Percentiles rank a stretch among this genome's conserved stretches.
Evolutionary conservation across 495 filamentous ascomycete genomes (phyloP).

Genomic region (Penicillium tannophilum): DNA sequence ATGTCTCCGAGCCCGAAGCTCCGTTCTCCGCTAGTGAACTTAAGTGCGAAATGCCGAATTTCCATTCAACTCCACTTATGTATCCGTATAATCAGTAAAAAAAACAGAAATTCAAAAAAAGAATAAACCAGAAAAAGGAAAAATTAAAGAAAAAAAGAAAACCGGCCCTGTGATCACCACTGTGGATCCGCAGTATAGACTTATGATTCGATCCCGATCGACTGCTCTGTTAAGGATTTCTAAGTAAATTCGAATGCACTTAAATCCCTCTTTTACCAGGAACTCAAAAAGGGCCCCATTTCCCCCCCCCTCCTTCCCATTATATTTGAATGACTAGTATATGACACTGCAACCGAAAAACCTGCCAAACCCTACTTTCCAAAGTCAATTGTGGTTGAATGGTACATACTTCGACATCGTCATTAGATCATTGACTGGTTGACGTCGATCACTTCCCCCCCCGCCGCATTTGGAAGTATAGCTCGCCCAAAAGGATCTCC

Average conservation of each 20-base stretch:
- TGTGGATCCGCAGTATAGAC: constrained; percentile 15
- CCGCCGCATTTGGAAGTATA: constrained; percentile 32
- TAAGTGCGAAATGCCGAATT: constrained; percentile 28
- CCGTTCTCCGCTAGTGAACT: constrained; percentile 22
- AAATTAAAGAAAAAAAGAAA: constrained; percentile 16
- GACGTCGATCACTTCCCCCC: constrained; percentile 28
- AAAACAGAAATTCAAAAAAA: constrained; percentile 7
- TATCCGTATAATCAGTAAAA: constrained; percentile 9
- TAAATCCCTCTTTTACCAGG: constrained; percentile 15
- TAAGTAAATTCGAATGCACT: constrained; percentile 1
- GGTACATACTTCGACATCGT: constrained; percentile 21
- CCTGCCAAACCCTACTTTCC: constrained; percentile 10
- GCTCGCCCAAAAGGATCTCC: constrained; percentile 14
- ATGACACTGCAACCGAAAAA: constrained; percentile 16
- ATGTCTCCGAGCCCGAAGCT: constrained; percentile 32
- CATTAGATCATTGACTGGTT: constrained; percentile 38
- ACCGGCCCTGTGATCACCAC: constrained; percentile 23
- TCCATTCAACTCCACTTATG: constrained; percentile 18
- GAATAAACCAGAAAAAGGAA: constrained; percentile 8
- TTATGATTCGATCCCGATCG: constrained; percentile 28
- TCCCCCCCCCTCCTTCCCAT: constrained; percentile 6
- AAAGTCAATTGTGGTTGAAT: constrained; percentile 22
- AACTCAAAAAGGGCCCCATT: constrained; percentile 13
- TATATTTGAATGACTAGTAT: constrained; percentile 20
- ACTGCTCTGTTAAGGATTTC: neutral